phyloP scores from a whole-genome alignment of 306 rosid genomes.

The Biancaea sappan region DNA sequence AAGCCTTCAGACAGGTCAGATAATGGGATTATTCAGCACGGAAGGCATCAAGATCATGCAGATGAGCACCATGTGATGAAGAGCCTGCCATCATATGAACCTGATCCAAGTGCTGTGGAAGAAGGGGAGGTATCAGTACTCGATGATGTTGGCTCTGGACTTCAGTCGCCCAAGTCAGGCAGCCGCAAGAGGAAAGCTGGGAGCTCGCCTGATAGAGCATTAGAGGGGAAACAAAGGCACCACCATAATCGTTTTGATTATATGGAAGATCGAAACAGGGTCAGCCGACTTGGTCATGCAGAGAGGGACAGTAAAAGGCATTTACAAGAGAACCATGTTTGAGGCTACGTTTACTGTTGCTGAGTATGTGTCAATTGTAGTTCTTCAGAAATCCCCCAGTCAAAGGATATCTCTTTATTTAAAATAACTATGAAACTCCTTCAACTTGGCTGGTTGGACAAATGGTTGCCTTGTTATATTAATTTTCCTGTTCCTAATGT shows the following conservation, averaged over 20 bases:
- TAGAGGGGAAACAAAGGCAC: constrained; percentile 61
- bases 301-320: constrained; percentile 74
- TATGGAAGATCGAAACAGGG: constrained; percentile 49
- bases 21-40: constrained; percentile 55
- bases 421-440: constrained; percentile 27
- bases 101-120: constrained; percentile 65
- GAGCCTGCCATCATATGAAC: constrained; percentile 42
- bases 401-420: constrained; percentile 5
- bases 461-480: not conserved
- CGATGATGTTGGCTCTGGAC: constrained; percentile 47
- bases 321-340: constrained; percentile 62
- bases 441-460: constrained; percentile 37
- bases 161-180: constrained; percentile 66
- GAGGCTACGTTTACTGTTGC: constrained; percentile 27
- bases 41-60: constrained; percentile 55
- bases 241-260: constrained; percentile 48
- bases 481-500: constrained; percentile 25
- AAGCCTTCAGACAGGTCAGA: constrained; percentile 66
- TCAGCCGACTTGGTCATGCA: constrained; percentile 49
- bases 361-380: not conserved
- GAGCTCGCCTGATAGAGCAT: constrained; percentile 54
- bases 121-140: constrained; percentile 78
- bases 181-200: constrained; percentile 78
- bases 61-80: constrained; percentile 51
- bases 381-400: constrained; percentile 17